Evolutionary conservation across 495 filamentous ascomycete species (phyloP), one percentile per base, ranked within the genome.

Genomic region (Penicillium mononematosum): DNA sequence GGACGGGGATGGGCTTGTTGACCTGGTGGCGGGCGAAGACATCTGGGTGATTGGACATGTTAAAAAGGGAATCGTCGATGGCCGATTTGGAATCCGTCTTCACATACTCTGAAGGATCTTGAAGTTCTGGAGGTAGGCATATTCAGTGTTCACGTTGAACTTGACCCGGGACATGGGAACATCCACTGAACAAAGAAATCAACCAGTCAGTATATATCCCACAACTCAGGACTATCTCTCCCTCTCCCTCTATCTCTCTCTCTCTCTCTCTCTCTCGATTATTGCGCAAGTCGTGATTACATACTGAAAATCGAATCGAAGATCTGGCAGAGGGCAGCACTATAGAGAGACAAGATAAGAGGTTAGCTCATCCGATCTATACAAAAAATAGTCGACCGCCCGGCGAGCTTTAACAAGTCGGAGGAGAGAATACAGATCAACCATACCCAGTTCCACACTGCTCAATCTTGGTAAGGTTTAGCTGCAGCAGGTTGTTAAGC

Each of bases 391-490:
- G 22, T 29, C 27, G 36, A 39, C 25, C 42, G 45, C 41, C 45
- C 49, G 49, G 31, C 25, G 45, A 29, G 17, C 25, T 10, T 19
- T 32, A 4, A 16, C 25, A 42, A 38, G 16, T 27, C 39, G 47
- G 65, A 58, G 47, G 65, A 58, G 65, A 69, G 67, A 64, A 62
- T 9, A 70, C 63, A 61, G 62, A 59, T 62, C 48, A 14, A 69
- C 70, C 88, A 64, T 88, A 98, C 94, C 94, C 94, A 64, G 94
- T 98, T 64, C 94, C 94, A 75, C 94, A 97, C 81, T 98, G 95
- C 76, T 98, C 94, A 70, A 98, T 88, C 76, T 96, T 97, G 70
- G 93, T 97, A 56, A 98, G 84, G 77, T 98, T 98, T 62, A 98
- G 84, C 79, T 96, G 90, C 53, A 98, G 85, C 50, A 98, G 90